Evolutionary conservation across 108 stramenopile genomes (phyloP).

Genomic region (Pseudonitzschia multistriata): DNA sequence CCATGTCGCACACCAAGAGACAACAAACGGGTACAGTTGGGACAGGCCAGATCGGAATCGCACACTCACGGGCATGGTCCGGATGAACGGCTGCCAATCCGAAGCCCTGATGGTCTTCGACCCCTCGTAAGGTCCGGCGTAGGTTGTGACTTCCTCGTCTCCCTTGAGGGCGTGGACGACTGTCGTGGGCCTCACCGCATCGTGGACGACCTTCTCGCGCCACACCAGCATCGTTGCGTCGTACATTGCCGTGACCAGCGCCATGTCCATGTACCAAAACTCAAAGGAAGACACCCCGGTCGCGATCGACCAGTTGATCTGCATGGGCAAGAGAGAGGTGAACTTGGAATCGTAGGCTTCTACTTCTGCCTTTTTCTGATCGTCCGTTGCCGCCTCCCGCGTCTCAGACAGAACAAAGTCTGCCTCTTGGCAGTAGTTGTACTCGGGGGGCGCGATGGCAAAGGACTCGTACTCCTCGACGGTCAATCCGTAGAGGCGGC

Average conservation of each 20-base stretch:
- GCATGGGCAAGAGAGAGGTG: neutral
- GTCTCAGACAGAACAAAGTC: no score
- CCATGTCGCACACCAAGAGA: no score
- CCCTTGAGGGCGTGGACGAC: neutral
- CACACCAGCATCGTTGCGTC: conserved; percentile 11
- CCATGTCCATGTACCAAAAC: neutral
- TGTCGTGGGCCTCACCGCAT: conserved; percentile 16
- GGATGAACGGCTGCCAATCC: neutral
- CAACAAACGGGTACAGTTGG: no score
- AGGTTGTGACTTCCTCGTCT: neutral
- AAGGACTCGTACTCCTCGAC: neutral
- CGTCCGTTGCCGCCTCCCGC: no score
- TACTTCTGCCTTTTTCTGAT: no score
- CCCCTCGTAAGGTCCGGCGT: neutral
- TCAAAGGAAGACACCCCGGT: neutral
- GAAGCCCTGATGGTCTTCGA: neutral
- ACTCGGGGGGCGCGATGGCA: no score
- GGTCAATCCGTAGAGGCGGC: neutral
- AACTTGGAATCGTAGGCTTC: neutral
- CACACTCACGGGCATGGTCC: no score
- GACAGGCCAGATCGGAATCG: no score
- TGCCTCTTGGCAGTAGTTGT: no score
- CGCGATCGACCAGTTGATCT: neutral
- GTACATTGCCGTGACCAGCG: neutral
- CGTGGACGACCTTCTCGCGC: conserved; percentile 11